Percentiles rank a stretch among this genome's conserved stretches.
phyloP scores from a whole-genome alignment of 257 asterid genomes.

The Vinca minor region DNA sequence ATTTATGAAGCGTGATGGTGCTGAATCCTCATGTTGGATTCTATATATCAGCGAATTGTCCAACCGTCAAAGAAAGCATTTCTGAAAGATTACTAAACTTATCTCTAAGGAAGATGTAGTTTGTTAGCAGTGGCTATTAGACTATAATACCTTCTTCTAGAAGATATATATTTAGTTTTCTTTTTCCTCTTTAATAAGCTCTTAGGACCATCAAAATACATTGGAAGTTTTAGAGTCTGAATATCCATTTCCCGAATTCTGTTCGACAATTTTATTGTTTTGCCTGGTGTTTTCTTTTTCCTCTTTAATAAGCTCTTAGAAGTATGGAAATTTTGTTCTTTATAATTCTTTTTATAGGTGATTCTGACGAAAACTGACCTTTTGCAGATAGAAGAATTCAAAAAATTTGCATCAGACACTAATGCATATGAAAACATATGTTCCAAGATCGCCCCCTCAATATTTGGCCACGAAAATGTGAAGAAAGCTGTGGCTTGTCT shows the following conservation, averaged over 20 bases:
- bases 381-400: constrained; percentile 62
- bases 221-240: background rate
- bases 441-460: constrained; percentile 86
- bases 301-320: background rate
- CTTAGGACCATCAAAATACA: too few species aligned
- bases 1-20: background rate
- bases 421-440: constrained; percentile 74
- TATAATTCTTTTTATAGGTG: background rate
- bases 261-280: background rate
- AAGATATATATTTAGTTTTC: too few species aligned
- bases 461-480: constrained; percentile 88
- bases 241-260: background rate
- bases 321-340: background rate
- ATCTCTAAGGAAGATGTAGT: background rate
- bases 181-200: too few species aligned
- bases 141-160: too few species aligned
- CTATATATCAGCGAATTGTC: background rate
- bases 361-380: constrained; percentile 1
- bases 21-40: background rate
- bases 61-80: too few species aligned
- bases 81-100: background rate
- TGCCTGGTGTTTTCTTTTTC: background rate
- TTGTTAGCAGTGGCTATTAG: background rate
- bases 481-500: constrained; percentile 96
- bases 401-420: constrained; percentile 75